Evolutionary conservation across 768 basidiomycete genomes (phyloP).

Genomic region (Clathrus columnatus): DNA sequence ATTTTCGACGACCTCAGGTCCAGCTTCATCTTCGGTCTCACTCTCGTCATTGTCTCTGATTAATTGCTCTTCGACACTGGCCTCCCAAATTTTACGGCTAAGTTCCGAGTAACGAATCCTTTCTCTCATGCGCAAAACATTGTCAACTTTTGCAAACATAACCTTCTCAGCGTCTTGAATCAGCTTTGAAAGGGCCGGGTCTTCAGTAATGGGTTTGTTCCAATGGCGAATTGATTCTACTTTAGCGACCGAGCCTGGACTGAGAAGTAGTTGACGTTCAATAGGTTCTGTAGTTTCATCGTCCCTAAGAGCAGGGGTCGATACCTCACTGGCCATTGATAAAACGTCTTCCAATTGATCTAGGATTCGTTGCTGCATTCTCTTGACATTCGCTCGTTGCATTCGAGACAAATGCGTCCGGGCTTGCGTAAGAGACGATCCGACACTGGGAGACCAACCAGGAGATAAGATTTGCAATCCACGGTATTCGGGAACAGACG

Average conservation of each 20-base stretch:
- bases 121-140: conserved; percentile 91
- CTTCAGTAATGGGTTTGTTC: conserved; percentile 79
- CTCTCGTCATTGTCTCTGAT: conserved; percentile 46
- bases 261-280: conserved; percentile 83
- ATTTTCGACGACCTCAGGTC: conserved; percentile 23
- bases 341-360: conserved; percentile 85
- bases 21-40: conserved; percentile 27
- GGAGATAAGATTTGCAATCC: conserved; percentile 79
- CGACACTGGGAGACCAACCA: conserved; percentile 58
- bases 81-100: conserved; percentile 95
- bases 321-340: conserved; percentile 68
- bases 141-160: conserved; percentile 90
- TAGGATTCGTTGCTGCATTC: conserved; percentile 69
- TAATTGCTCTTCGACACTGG: conserved; percentile 65
- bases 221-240: conserved; percentile 78
- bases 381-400: conserved; percentile 73
- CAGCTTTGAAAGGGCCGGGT: conserved; percentile 73
- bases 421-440: conserved; percentile 72
- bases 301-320: conserved; percentile 83
- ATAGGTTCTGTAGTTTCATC: conserved; percentile 89
- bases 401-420: conserved; percentile 54
- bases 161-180: conserved; percentile 82
- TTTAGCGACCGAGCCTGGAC: conserved; percentile 82
- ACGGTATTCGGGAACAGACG: conserved; percentile 54
- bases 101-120: conserved; percentile 96